phyloP scores from a whole-genome alignment of 768 basidiomycete genomes.

The Kwoniella europaea region DNA sequence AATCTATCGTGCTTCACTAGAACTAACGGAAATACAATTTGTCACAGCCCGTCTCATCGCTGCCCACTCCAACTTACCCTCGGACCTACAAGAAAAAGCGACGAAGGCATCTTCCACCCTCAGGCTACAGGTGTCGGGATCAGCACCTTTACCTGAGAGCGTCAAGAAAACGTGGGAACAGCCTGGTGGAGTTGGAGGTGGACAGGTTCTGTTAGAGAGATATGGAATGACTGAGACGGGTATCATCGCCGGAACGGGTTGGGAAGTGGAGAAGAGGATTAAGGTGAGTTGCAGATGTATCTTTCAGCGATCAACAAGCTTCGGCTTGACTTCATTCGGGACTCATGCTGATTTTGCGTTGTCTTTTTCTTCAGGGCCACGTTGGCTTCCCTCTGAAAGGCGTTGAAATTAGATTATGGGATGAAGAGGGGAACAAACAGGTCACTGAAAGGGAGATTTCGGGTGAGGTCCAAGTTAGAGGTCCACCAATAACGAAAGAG shows the following conservation, averaged over 20 bases:
- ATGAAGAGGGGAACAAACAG: conserved; percentile 29
- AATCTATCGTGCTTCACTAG: not conserved
- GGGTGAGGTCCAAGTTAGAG: conserved; percentile 49
- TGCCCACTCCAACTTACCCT: conserved; percentile 25
- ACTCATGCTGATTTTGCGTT: not conserved
- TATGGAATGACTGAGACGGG: conserved; percentile 57
- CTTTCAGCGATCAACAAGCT: too few relatives aligned
- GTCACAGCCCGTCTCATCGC: conserved; percentile 37
- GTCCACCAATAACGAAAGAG: conserved; percentile 47
- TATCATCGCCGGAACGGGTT: conserved; percentile 41
- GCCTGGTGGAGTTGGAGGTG: conserved; percentile 42
- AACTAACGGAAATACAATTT: not conserved
- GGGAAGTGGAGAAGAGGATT: conserved; percentile 33
- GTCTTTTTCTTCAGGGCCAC: conserved; percentile 37
- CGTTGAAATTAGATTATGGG: conserved; percentile 42
- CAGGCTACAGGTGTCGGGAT: conserved; percentile 49
- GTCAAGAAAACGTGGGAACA: conserved; percentile 49
- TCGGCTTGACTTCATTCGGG: too few relatives aligned
- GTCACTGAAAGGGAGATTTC: conserved; percentile 37
- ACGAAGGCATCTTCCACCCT: conserved; percentile 39
- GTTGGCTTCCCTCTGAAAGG: conserved; percentile 50
- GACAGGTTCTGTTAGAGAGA: conserved; percentile 46
- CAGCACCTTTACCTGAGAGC: conserved; percentile 49
- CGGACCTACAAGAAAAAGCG: conserved; percentile 32
- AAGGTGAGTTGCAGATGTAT: conserved; percentile 19